These are phyloP conservation scores for Misopates orontium DNA, from an alignment of 257 asterid species.

Conservation along the genomic window DNA sequence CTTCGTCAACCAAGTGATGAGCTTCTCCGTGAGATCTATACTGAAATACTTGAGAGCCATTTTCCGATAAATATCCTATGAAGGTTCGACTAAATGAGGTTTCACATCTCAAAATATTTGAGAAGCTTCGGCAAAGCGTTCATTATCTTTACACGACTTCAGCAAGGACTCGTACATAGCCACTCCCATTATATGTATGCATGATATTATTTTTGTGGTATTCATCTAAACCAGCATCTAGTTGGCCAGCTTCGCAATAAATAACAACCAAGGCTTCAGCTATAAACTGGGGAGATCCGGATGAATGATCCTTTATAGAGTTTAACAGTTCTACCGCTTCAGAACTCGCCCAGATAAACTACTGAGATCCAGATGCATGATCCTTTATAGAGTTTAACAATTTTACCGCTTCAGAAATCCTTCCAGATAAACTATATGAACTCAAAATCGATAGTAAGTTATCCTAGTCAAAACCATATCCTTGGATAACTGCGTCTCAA, in stretches of 20 bases:
- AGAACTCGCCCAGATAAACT: constrained; percentile 72
- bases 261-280: constrained; percentile 76
- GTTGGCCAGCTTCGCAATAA: constrained; percentile 70
- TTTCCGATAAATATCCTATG: constrained; percentile 48
- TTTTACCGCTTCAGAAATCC: too few species aligned
- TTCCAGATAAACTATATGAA: too few species aligned
- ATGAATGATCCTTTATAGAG: constrained; percentile 56
- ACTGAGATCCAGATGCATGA: too few species aligned
- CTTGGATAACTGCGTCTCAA: constrained; percentile 60
- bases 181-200: constrained; percentile 40
- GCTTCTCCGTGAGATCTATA: constrained; percentile 86
- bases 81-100: constrained; percentile 67
- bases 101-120: constrained; percentile 86
- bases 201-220: constrained; percentile 46
- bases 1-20: constrained; percentile 59
- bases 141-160: constrained; percentile 60
- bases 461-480: constrained; percentile 49
- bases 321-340: constrained; percentile 78
- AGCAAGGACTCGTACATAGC: constrained; percentile 68
- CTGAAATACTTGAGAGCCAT: constrained; percentile 62
- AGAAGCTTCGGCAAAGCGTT: constrained; percentile 71
- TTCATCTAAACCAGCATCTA: constrained; percentile 79
- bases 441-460: constrained; percentile 66
- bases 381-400: too few species aligned
- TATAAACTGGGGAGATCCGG: constrained; percentile 54